Base-by-base conservation (phyloP, 1,284 basidiomycete genomes). In the Ceratobasidium sp. region DNA sequence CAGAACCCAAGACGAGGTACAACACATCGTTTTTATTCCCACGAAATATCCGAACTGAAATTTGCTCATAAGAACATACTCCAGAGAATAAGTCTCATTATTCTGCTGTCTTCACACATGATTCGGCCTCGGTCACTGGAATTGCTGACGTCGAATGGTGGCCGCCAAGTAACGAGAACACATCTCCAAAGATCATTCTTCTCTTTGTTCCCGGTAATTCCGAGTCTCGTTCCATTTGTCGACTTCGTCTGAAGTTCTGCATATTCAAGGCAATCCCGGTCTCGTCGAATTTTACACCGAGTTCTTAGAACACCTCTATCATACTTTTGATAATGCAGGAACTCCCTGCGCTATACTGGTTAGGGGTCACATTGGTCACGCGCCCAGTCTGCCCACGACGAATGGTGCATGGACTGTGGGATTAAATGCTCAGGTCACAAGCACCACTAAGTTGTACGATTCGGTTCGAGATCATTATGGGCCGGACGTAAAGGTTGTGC, bases 241-340 rank as follows among this genome's bases (percentile, higher is more conserved):
- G 34, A 45, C 71, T 58, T 13, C 20, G 34, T 15, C 45, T 8
- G n/a, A n/a, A n/a, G n/a, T 55, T 38, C 47, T 52, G 53, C 45
- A 68, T 20, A n/a, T 60, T 27, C 47, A 72, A 87, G 87, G 87
- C 10, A 89, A 89, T 73, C 87, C 87, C 6, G 87, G 87, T 0
- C 76, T 87, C 13, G 71, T 85, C 32, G 81, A 84, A 35, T 87
- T 88, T 75, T 89, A 88, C 71, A 79, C 78, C 0, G 81, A 82
- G 10, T 89, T 88, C 73, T 78, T 89, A 20, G 79, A 81, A 27
- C 79, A 77, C 1, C 74, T 88, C 8, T 77, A 84, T 65, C 73
- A 76, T 17, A 77, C 65, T 75, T 13, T 77, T 77, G 7, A 75
- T 72, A 17, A 76, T 77, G 43, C 73, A 20, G 35, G 68, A 68